These are phyloP conservation scores for Carnegiea gigantea DNA, from an alignment of 179 eudicot species.

Conservation along the genomic window DNA sequence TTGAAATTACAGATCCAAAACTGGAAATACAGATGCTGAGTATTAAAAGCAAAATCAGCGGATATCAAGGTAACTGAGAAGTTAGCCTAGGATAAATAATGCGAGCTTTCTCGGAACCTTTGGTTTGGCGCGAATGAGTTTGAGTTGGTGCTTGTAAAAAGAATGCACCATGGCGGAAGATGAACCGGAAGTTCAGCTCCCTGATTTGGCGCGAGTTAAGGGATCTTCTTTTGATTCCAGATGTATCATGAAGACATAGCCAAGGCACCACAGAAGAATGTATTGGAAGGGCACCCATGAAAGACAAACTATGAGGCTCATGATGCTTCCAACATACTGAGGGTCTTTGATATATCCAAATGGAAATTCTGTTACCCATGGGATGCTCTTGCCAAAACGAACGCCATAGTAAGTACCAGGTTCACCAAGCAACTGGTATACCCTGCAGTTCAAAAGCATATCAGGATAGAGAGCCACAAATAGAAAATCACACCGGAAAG, in stretches of 20 bases:
- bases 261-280: constrained; percentile 77
- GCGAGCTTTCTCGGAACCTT: not conserved
- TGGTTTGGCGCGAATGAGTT: not conserved
- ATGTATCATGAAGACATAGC: constrained; percentile 74
- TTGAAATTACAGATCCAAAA: not conserved
- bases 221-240: constrained; percentile 85
- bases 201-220: constrained; percentile 74
- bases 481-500: not conserved
- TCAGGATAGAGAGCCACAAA: not conserved
- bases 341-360: constrained; percentile 90
- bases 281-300: constrained; percentile 84
- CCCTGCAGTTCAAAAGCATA: constrained; percentile 51
- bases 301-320: constrained; percentile 86
- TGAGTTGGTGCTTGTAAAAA: constrained; percentile 2
- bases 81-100: not conserved
- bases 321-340: constrained; percentile 85
- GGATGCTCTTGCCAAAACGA: constrained; percentile 79
- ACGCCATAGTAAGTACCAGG: constrained; percentile 93
- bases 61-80: not conserved
- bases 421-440: constrained; percentile 93
- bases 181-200: constrained; percentile 34
- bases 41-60: too few relatives aligned
- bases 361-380: constrained; percentile 97
- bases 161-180: not conserved
- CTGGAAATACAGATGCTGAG: not conserved